Base-by-base conservation (phyloP, 306 rosid genomes). In the Elaeagnus macrophylla region DNA sequence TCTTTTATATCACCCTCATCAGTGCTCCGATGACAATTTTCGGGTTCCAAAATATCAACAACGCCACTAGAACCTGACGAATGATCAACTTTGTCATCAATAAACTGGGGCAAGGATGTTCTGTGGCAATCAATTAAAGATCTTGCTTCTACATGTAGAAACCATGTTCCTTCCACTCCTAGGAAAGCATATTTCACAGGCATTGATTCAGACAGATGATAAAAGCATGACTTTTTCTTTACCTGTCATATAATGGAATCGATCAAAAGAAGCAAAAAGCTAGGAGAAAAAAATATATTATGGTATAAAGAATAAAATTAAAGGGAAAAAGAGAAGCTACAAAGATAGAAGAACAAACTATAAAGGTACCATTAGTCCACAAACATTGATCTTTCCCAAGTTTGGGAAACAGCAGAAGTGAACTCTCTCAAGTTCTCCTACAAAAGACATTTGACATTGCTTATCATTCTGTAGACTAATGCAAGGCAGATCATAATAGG, bases 151-250 rank as follows among this genome's bases (percentile, higher is more conserved):
- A 74, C 77, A 48, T 66, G 87, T 61, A 89, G 82, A 81, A 83
- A 83, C 87, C 93, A 85, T n/a, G 70, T 54, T 46, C 76, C 77
- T 51, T 56, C 50, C 68, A 51, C 77, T 16, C 59, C 73, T 32
- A 45, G 70, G 60, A 81, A 82, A 62, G 49, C 83, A 61, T 42
- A 48, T 67, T 69, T 77, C 47, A 79, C 10, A 43, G 73, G 77
- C 59, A 79, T 49, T 36, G 88, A 77, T 61, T 83, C 85, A 7
- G 94, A 62, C 61, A 85, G 64, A 80, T 69, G 57, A 70, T 89
- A 89, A 63, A 80, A 68, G 73, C 42, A 44, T 6, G 86, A 73
- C 57, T 65, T 77, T 69, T 60, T 71, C 80, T 79, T 70, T 42
- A 89, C 85, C 95, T 89, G 62, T 62, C 40, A 65, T 39, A 64